These are phyloP conservation scores for Starmerella bombi DNA, from an alignment of 805 yeast species.

Conservation along the genomic window DNA sequence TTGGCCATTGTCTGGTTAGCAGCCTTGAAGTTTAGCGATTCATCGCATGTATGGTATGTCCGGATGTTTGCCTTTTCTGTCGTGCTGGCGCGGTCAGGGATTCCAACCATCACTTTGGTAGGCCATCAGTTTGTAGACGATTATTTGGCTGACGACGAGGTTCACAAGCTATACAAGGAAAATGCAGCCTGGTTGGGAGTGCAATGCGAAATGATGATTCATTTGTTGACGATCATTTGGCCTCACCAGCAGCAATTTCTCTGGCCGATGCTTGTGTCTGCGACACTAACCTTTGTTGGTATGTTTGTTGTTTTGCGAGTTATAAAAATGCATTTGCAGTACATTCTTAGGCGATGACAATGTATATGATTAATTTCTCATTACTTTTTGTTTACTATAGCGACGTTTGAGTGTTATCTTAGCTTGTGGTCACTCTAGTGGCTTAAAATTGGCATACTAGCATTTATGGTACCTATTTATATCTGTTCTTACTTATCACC, in stretches of 20 bases:
- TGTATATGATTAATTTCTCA: background rate
- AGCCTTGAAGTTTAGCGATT: background rate
- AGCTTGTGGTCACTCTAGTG: too few relatives aligned
- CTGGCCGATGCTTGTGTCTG: conserved; percentile 14
- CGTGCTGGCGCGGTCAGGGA: conserved; percentile 16
- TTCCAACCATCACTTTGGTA: conserved; percentile 10
- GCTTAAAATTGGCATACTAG: too few relatives aligned
- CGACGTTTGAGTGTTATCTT: too few relatives aligned
- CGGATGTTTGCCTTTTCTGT: conserved; percentile 8
- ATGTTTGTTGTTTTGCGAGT: conserved; percentile 3
- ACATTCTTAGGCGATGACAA: background rate
- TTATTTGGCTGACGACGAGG: conserved; percentile 17
- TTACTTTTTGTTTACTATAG: too few relatives aligned
- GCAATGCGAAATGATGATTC: conserved; percentile 11
- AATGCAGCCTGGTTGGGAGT: conserved; percentile 12
- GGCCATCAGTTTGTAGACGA: conserved; percentile 13
- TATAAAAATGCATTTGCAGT: background rate
- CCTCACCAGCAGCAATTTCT: conserved; percentile 8
- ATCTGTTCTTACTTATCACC: too few relatives aligned
- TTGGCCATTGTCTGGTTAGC: background rate
- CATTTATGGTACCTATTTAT: too few relatives aligned
- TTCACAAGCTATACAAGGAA: conserved; percentile 13
- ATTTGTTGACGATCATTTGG: conserved; percentile 14
- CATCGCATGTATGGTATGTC: background rate
- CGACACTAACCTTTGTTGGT: conserved; percentile 10